Conservation (phyloP, 1,284 basidiomycete species). For the Puccinia polysora region DNA sequence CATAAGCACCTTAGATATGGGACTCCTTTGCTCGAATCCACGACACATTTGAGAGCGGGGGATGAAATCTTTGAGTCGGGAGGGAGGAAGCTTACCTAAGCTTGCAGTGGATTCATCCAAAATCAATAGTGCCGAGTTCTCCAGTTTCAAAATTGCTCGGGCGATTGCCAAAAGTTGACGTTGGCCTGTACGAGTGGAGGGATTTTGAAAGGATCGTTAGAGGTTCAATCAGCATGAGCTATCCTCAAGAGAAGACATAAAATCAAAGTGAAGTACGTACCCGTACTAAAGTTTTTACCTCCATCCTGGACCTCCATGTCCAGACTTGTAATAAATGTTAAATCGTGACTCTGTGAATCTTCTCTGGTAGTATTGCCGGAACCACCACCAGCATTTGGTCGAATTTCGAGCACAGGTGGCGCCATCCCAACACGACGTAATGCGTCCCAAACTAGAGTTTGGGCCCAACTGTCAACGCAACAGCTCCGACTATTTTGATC, state of each 20-base stretch:
- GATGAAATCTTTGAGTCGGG: not conserved
- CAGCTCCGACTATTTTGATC: not conserved
- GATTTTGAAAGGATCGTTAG: not conserved
- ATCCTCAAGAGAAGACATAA: not conserved
- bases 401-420: constrained; percentile 3
- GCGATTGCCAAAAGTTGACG: constrained; percentile 53
- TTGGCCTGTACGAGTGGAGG: constrained; percentile 44
- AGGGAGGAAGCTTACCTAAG: not conserved
- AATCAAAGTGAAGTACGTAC: constrained; percentile 28
- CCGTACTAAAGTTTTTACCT: constrained; percentile 52
- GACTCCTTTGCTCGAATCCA: not conserved
- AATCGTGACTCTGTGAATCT: constrained; percentile 29
- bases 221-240: not conserved
- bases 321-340: constrained; percentile 48
- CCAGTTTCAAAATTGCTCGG: constrained; percentile 52
- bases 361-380: constrained; percentile 43
- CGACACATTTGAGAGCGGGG: not conserved
- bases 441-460: constrained; percentile 25
- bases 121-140: constrained; percentile 51
- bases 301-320: constrained; percentile 52
- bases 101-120: constrained; percentile 50
- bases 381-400: constrained; percentile 11
- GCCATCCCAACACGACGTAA: constrained; percentile 30
- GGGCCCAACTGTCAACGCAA: not conserved
- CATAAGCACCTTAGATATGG: no score